Percentiles rank a stretch among this genome's conserved stretches.
These are phyloP conservation scores for Fistulifera solaris DNA, from an alignment of 108 stramenopile species.

Conservation along the genomic window DNA sequence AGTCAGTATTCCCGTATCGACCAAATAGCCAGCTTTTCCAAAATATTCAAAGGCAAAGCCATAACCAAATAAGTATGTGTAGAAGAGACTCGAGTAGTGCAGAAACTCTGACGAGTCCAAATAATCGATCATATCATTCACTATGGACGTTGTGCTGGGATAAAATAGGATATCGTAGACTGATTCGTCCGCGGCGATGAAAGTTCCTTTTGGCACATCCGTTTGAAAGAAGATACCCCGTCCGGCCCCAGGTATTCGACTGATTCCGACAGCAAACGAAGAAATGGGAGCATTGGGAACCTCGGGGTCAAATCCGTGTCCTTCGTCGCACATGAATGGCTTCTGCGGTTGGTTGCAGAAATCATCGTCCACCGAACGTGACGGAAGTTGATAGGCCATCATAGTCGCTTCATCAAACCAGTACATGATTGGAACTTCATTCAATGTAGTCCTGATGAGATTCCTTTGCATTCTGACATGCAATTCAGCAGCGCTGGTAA, in stretches of 20 bases:
- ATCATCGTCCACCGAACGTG: neutral
- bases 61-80: neutral
- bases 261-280: neutral
- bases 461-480: conserved; percentile 3
- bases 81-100: neutral
- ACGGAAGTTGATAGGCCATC: conserved; percentile 8
- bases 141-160: neutral
- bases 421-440: neutral
- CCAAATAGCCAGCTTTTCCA: conserved; percentile 1
- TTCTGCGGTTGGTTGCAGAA: conserved; percentile 2
- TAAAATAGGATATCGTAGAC: neutral
- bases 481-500: conserved; percentile 3
- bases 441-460: neutral
- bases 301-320: conserved; percentile 6
- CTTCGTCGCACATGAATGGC: conserved; percentile 2
- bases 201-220: neutral
- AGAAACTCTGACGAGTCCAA: neutral
- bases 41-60: conserved; percentile 3
- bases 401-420: conserved; percentile 14
- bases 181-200: neutral
- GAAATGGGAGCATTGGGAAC: neutral
- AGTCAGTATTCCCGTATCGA: conserved; percentile 10
- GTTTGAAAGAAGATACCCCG: conserved; percentile 5
- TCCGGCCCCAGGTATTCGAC: neutral
- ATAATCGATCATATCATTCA: neutral